These are phyloP conservation scores for Cladosporium colombiae DNA, from an alignment of 2,329 filamentous ascomycete genomes.

Conservation along the genomic window DNA sequence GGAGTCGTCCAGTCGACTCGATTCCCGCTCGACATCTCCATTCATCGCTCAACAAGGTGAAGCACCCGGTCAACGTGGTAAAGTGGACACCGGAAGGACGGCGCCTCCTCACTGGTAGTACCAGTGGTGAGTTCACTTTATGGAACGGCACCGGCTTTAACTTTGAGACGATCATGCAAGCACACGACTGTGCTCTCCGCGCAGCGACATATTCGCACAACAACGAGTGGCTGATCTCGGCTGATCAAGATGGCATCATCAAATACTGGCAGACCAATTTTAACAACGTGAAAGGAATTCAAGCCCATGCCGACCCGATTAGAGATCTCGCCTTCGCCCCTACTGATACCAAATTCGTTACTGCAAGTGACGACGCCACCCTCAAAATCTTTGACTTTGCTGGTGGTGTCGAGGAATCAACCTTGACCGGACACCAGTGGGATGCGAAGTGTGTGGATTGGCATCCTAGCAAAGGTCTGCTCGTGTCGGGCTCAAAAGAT, in stretches of 20 bases:
- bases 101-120: slow-evolving; percentile 85
- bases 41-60: slow-evolving; percentile 97
- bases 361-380: slow-evolving; percentile 88
- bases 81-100: slow-evolving; percentile 97
- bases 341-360: slow-evolving; percentile 93
- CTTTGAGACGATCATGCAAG: slow-evolving; percentile 99
- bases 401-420: slow-evolving; percentile 76
- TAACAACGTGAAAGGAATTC: slow-evolving; percentile 95
- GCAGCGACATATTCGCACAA: slow-evolving; percentile 87
- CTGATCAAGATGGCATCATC: slow-evolving; percentile 90
- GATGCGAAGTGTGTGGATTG: slow-evolving; percentile 96
- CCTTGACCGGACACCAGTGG: slow-evolving; percentile 92
- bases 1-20: slow-evolving; percentile 75
- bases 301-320: slow-evolving; percentile 86
- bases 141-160: slow-evolving; percentile 99
- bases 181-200: slow-evolving; percentile 85
- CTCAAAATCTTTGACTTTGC: slow-evolving; percentile 98
- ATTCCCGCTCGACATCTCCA: slow-evolving; percentile 95
- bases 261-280: slow-evolving; percentile 99
- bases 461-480: slow-evolving; percentile 91
- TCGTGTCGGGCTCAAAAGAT: slow-evolving; percentile 96
- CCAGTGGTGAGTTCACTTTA: slow-evolving; percentile 94
- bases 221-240: slow-evolving; percentile 95
- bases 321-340: slow-evolving; percentile 91
- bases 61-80: slow-evolving; percentile 95